Evolutionary conservation across 176 grass and related monocot species (phyloP), one percentile per base, ranked within the genome.

Genomic region (Aegilops sharonensis): DNA sequence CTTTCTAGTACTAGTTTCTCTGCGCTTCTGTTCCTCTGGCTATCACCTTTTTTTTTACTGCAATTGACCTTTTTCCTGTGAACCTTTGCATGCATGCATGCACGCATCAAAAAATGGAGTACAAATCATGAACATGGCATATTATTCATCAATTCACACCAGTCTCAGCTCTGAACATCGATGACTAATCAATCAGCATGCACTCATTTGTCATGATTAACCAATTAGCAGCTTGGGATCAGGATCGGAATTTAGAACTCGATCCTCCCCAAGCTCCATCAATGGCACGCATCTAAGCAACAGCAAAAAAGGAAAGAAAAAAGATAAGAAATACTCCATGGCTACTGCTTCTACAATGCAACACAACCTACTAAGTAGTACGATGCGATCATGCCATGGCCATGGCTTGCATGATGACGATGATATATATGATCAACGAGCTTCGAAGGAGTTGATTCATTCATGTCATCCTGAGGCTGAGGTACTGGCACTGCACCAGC

Each of bases 391-490:
- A 60, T 83, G 36, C 60, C 31, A 68, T 32, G 64, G 27, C 67
- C 34, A 37, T 70, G 67, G 67, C 67, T 68, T 68, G 65, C 30
- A 70, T 10, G 67, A 5, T 37, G 65, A 69, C 20, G 64, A 69
- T 36, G 67, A 20, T 35, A 72, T 60, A 57, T 47, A 39, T 31
- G 30, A 10, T 11, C 68, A 85, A 8, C 37, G 23, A 85, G n/a
- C 37, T 40, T 45, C n/a, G 8, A 37, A 37, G 17, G 67, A 70
- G 34, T 2, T 17, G 18, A 11, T 39, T 50, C 9, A 36, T 69
- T 92, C 80, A 95, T 81, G 93, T 95, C 93, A 93, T 95, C 82
- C 93, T 91, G 42, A 93, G 93, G 90, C 91, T 95, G 74, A 95
- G 87, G 32, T 85, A 88, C 63, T 91, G 85, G 83, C 88, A 91